phyloP scores from a whole-genome alignment of 768 basidiomycete genomes.

The Neoboletus subvelutipes region DNA sequence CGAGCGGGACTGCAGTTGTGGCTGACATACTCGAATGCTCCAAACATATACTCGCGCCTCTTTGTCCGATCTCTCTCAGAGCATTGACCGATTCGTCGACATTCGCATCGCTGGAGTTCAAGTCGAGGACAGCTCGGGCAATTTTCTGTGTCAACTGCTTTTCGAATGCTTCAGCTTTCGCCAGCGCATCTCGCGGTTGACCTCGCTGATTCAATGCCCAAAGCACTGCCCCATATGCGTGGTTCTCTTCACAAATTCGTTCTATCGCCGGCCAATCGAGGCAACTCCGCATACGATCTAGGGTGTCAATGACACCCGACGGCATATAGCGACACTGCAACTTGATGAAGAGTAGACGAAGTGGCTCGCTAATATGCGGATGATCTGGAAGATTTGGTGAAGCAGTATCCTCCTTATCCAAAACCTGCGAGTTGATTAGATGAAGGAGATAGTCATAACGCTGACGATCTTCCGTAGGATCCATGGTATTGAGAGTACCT shows the following conservation, averaged over 20 bases:
- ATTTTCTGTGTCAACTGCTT: constrained; percentile 48
- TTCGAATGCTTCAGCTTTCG: constrained; percentile 61
- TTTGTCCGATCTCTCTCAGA: constrained; percentile 57
- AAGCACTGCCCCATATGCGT: constrained; percentile 72
- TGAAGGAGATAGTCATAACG: constrained; percentile 77
- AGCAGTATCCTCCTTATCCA: constrained; percentile 40
- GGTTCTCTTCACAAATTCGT: constrained; percentile 62
- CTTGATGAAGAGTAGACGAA: constrained; percentile 64
- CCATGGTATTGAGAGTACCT: constrained; percentile 54
- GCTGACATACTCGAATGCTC: constrained; percentile 53
- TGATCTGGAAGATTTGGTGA: constrained; percentile 36
- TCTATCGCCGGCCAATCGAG: constrained; percentile 59
- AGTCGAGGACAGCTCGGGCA: constrained; percentile 36
- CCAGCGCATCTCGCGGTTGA: constrained; percentile 61
- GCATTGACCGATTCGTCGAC: constrained; percentile 43
- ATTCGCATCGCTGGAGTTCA: constrained; percentile 14
- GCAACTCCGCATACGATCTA: constrained; percentile 50
- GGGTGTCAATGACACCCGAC: constrained; percentile 54
- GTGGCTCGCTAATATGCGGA: constrained; percentile 43
- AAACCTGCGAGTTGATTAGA: constrained; percentile 54
- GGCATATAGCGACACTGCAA: constrained; percentile 76
- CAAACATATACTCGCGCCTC: constrained; percentile 68
- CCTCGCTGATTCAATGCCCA: constrained; percentile 76
- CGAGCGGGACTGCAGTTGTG: constrained; percentile 47
- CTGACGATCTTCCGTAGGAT: constrained; percentile 43